A percentile compares a stretch with the other conserved stretches of the same genome.
phyloP scores from a whole-genome alignment of 257 asterid genomes.

The Solanum okadae region DNA sequence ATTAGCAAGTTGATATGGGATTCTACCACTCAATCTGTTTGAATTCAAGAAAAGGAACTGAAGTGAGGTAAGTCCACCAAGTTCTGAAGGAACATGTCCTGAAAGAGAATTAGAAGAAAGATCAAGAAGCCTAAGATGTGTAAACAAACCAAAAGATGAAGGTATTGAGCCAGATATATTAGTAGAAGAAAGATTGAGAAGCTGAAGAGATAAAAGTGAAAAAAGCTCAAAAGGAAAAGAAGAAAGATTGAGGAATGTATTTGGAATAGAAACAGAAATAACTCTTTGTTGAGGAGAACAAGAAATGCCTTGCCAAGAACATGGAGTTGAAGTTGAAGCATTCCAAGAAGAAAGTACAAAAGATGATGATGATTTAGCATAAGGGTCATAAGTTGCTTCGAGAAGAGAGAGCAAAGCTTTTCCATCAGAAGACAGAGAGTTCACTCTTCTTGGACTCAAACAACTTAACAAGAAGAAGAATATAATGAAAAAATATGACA shows the following conservation, averaged over 20 bases:
- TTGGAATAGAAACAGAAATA: constrained; percentile 73
- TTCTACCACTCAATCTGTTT: constrained; percentile 45
- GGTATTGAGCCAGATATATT: constrained; percentile 80
- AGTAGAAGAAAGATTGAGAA: constrained; percentile 77
- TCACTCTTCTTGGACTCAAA: background rate
- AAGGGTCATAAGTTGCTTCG: constrained; percentile 39
- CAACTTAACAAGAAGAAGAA: constrained; percentile 14
- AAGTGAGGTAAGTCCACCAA: constrained; percentile 45
- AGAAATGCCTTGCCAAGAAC: constrained; percentile 87
- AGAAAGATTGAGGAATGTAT: constrained; percentile 75
- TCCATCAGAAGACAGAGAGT: constrained; percentile 68
- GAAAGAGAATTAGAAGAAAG: constrained; percentile 60
- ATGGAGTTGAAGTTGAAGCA: constrained; percentile 62
- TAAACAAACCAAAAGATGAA: constrained; percentile 41
- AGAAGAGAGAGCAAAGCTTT: constrained; percentile 72
- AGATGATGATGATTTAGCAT: constrained; percentile 40
- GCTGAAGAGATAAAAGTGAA: constrained; percentile 68
- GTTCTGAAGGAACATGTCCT: constrained; percentile 53
- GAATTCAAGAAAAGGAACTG: constrained; percentile 76
- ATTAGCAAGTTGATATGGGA: constrained; percentile 46
- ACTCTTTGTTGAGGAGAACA: constrained; percentile 85
- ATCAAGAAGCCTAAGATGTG: constrained; percentile 60
- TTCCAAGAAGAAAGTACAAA: constrained; percentile 68
- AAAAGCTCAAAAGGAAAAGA: constrained; percentile 50
- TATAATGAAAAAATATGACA: constrained; percentile 3